phyloP scores from a whole-genome alignment of 1,139 yeast species.

The Geotrichum klebahnii region DNA sequence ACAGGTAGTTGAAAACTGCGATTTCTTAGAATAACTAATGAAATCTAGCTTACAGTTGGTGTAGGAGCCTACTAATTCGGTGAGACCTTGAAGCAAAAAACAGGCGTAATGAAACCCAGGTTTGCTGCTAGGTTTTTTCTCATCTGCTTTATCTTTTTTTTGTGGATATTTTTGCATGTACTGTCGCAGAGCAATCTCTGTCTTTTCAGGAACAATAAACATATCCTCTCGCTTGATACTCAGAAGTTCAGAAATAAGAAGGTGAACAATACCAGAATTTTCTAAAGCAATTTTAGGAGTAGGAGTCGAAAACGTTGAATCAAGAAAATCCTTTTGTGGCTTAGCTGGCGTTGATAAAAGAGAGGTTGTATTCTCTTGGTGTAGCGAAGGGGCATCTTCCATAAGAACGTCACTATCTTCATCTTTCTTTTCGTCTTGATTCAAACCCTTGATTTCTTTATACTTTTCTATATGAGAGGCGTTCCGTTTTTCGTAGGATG shows the following conservation, averaged over 20 bases:
- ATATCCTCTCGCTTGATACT: constrained; percentile 37
- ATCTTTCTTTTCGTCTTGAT: constrained; percentile 17
- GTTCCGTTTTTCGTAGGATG: constrained; percentile 9
- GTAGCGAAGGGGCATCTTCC: constrained; percentile 19
- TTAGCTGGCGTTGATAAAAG: background rate
- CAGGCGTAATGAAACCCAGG: constrained; percentile 60
- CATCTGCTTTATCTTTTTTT: constrained; percentile 30
- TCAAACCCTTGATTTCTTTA: constrained; percentile 10
- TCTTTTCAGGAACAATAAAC: constrained; percentile 28
- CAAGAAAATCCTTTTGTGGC: background rate
- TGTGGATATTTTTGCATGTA: constrained; percentile 25
- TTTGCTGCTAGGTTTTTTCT: constrained; percentile 39
- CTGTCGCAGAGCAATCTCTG: constrained; percentile 27
- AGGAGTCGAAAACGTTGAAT: constrained; percentile 3
- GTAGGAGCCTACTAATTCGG: constrained; percentile 74
- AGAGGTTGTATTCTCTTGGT: background rate
- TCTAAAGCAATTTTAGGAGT: constrained; percentile 11
- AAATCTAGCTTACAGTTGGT: constrained; percentile 79
- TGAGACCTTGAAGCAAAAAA: constrained; percentile 61
- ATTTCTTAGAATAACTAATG: constrained; percentile 66
- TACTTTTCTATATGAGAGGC: constrained; percentile 20
- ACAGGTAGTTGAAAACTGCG: constrained; percentile 30
- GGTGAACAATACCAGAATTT: constrained; percentile 57
- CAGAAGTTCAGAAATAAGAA: constrained; percentile 62
- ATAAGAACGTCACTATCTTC: constrained; percentile 21